phyloP scores from a whole-genome alignment of 345 rosid genomes.

The Euphorbia pulcherrima region DNA sequence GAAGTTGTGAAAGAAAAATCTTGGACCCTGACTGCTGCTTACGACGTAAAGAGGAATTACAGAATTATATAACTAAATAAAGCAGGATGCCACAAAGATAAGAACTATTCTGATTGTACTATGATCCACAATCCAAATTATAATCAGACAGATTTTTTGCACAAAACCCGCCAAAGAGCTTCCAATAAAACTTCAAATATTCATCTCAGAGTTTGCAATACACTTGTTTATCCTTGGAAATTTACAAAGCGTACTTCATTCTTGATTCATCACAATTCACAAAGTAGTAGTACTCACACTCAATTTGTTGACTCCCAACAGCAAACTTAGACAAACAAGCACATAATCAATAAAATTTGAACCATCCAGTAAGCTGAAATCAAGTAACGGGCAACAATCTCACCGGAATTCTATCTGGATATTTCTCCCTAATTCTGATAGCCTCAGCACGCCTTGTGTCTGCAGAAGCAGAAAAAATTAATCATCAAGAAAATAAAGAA shows the following conservation, averaged over 20 bases:
- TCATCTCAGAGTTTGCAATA: background rate
- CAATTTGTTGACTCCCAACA: background rate
- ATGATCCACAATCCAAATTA: background rate
- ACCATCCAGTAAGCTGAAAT: background rate
- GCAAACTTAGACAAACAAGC: background rate
- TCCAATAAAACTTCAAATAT: background rate
- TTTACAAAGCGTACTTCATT: background rate
- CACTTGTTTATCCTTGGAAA: background rate
- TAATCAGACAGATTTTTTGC: background rate
- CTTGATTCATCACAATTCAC: background rate
- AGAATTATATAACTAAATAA: background rate
- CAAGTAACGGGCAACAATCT: constrained; percentile 7
- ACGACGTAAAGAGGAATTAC: background rate
- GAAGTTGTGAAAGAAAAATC: background rate
- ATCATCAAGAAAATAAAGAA: background rate
- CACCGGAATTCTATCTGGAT: constrained; percentile 73
- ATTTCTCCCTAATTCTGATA: constrained; percentile 63
- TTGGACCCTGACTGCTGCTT: background rate
- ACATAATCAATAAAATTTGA: background rate
- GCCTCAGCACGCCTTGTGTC: constrained; percentile 73
- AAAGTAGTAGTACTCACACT: background rate
- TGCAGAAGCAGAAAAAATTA: constrained; percentile 23
- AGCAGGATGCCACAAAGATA: background rate
- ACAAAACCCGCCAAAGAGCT: background rate
- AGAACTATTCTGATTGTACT: background rate